Evolutionary conservation across 495 filamentous ascomycete genomes (phyloP), one percentile per base, ranked within the genome.

Genomic region (Cercophora samala): DNA sequence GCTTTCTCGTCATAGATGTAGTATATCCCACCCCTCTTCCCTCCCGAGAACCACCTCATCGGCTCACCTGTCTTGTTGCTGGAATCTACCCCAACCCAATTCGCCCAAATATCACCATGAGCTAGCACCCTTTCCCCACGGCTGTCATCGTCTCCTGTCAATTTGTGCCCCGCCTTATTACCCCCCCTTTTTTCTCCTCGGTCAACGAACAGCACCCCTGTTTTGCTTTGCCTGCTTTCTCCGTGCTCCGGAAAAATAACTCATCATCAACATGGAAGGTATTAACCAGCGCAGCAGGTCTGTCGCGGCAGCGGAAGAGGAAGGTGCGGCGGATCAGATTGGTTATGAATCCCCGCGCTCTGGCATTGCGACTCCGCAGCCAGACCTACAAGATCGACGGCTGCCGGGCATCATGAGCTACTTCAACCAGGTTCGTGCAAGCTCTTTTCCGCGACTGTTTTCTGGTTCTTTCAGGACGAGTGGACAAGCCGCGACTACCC

Each of bases 391-490:
- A 55, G 93, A 97, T 80, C 96, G 95, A 78, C 90, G 93, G 76
- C 82, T 93, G 73, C 93, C 93, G 58, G 91, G 91, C 73, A 92
- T 97, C 78, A 88, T 92, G 84, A 93, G 89, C 83, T 96, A 92
- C 84, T 96, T 95, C 85, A 90, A 90, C 81, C 93, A 97, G 93
- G 93, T 97, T 94, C 86, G 93, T 97, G 84, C 78, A 80, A 82
- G 77, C 76, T 80, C 80, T 81, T 72, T 79, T 78, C 74, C 73
- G 66, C 72, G 75, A 71, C 73, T 69, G 70, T 73, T 73, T 66
- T 73, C 74, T 68, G 68, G 75, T 56, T 66, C 74, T 66, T 79
- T 78, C 70, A 76, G 68, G 64, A 69, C 68, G 59, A 75, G 69
- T 70, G 78, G 75, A 73, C 69, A 78, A 73, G 64, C 70, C 69